A percentile compares a stretch with the other conserved stretches of the same genome.
Evolutionary conservation across 1,284 basidiomycete species (phyloP).

Genomic region (Coniferiporia weirii): DNA sequence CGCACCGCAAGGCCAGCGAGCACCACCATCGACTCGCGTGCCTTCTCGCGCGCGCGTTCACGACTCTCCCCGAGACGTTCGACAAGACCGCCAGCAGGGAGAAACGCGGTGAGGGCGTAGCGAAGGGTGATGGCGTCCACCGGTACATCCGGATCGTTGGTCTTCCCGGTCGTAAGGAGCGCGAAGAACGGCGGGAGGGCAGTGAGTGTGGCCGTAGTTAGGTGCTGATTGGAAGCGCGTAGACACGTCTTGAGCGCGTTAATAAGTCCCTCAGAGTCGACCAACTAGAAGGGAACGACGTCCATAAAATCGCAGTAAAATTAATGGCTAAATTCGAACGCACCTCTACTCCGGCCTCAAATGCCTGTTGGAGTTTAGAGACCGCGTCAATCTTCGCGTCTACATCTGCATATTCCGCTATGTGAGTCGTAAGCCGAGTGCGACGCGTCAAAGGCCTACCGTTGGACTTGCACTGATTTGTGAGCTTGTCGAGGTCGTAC

Average conservation of each 20-base stretch:
- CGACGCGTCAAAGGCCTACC: conserved; percentile 37
- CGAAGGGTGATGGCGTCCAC: conserved; percentile 58
- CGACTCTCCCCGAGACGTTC: conserved; percentile 79
- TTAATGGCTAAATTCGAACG: background rate
- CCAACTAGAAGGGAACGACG: conserved; percentile 41
- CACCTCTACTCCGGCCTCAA: conserved; percentile 66
- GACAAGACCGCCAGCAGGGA: conserved; percentile 69
- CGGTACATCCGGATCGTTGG: conserved; percentile 19
- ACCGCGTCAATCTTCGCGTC: conserved; percentile 77
- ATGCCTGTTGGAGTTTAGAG: conserved; percentile 65
- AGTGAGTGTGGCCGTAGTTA: conserved; percentile 68
- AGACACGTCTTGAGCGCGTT: conserved; percentile 68
- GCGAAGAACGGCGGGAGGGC: conserved; percentile 60
- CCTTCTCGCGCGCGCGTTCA: conserved; percentile 69
- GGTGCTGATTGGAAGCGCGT: conserved; percentile 74
- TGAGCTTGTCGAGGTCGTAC: conserved; percentile 52
- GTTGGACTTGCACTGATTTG: conserved; percentile 63
- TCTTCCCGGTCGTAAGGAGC: conserved; percentile 42
- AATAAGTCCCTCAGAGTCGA: conserved; percentile 65
- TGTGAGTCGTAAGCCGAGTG: conserved; percentile 15
- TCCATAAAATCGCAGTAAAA: conserved; percentile 8
- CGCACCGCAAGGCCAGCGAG: conserved; percentile 71
- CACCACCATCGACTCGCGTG: conserved; percentile 67
- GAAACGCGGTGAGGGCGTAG: conserved; percentile 58
- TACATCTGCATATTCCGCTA: conserved; percentile 46